Evolutionary conservation across 768 basidiomycete species (phyloP), one percentile per base, ranked within the genome.

Genomic region (Podaxis sp.): DNA sequence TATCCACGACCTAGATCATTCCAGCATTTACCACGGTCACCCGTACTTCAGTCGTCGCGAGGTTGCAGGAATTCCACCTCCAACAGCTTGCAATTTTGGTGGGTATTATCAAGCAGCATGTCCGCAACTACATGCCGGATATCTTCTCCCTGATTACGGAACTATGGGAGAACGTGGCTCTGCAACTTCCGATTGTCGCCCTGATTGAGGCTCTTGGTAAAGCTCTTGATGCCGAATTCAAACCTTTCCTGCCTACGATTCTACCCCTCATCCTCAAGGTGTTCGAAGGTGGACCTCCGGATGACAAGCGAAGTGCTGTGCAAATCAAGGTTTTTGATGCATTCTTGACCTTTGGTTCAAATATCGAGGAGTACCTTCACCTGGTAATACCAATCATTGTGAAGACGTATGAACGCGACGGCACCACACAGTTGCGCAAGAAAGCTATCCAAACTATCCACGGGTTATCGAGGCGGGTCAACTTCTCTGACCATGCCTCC

Each of bases 301-400:
- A 95, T 54, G 94, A 96, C 59, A 90, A 93, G 71, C 80, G 90
- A 33, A 84, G 86, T 67, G 77, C 76, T 56, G 91, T 89, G 0
- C 93, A 94, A 66, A 89, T 92, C 71, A 94, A 95, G 71, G 89
- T 98, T 61, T 93, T 98, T 61, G 93, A 96, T 69, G 94, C 96
- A 0, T 93, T 98, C 73, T 82, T 93, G 67, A 94, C 95, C 0
- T 98, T 99, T 69, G 97, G 97, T 4, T 83, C 92, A 2, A 98
- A 96, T 73, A 91, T 98, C 63, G 97, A 99, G 72, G 97, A 99
- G 72, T 98, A 98, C 74, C 81, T 98, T 15, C 96, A 98, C 74
- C 88, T 99, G 41, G 90, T 98, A 65, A 91, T 99, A 55, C 97
- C 97, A 0, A 89, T 96, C 66, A 93, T 98, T 64, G 90, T 98